Base-by-base conservation (phyloP, 805 yeast genomes). In the Pichia sporocuriosa region DNA sequence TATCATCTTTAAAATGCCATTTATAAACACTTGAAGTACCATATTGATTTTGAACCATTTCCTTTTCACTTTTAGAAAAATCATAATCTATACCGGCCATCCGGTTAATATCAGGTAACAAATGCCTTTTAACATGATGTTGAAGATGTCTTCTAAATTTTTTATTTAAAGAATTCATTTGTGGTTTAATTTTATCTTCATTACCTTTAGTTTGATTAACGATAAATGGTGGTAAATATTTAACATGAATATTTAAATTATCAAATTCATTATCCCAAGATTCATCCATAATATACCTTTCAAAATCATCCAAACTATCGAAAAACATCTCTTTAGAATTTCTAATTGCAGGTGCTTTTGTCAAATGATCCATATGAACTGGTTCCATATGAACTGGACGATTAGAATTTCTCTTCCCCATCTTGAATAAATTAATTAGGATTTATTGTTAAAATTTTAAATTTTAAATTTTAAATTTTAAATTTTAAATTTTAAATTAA, bases 241-340 rank as follows among this genome's bases (percentile, higher is more conserved):
- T 68, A 46, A 82, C 65, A 47, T 75, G 79, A 28, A 84, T 84
- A 55, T 81, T 83, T 50, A 79, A 65, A 52, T 78, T 73, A 56
- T 78, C 84, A 51, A 73, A 79, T 45, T 83, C 89, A 47, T 81
- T 79, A 59, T 82, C 89, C 73, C 84, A 81, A 3, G 83, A 75
- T 55, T 81, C 89, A 56, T 79, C 84, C 54, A 78, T 71, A 45
- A 83, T 66, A 58, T 68, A 83, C 21, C 70, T 67, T 55, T 79
- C 86, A 55, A 83, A 83, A 15, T 75, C 69, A 16, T 67, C 67
- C 46, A 83, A 62, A 39, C 75, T 81, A 35, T 83, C 89, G 61
- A 83, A 83, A n/a, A 39, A 46, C 55, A 56, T 51, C 38, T 57
- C 61, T 35, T 45, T 57, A 9, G 63, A 52, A 9, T 44, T 48